phyloP scores from a whole-genome alignment of 495 filamentous ascomycete species.

The Annulohypoxylon bovei region DNA sequence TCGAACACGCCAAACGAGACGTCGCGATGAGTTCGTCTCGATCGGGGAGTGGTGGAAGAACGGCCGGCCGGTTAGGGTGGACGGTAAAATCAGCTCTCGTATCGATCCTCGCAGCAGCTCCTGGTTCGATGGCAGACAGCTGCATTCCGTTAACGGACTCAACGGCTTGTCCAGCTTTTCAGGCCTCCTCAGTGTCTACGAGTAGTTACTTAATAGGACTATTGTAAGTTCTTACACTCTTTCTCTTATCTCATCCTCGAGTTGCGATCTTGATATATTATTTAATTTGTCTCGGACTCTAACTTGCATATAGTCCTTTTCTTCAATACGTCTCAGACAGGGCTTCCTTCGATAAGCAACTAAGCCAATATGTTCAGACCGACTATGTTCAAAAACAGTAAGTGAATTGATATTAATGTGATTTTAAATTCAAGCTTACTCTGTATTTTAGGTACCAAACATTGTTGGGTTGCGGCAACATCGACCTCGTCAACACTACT shows the following conservation, averaged over 20 bases:
- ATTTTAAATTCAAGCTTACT: constrained; percentile 24
- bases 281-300: constrained; percentile 17
- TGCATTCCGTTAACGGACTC: constrained; percentile 87
- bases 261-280: constrained; percentile 5
- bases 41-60: constrained; percentile 5
- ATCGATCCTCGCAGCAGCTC: constrained; percentile 47
- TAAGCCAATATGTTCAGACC: constrained; percentile 77
- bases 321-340: constrained; percentile 80
- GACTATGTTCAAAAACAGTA: constrained; percentile 81
- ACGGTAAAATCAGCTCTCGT: constrained; percentile 31
- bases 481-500: constrained; percentile 83
- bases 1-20: constrained; percentile 8
- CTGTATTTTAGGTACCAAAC: constrained; percentile 68
- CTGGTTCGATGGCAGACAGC: constrained; percentile 47
- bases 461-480: constrained; percentile 80
- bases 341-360: constrained; percentile 79
- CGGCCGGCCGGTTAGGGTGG: constrained; percentile 25
- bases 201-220: constrained; percentile 67
- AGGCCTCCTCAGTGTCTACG: constrained; percentile 81
- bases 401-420: constrained; percentile 34
- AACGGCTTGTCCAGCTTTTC: constrained; percentile 84
- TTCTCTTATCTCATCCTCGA: background rate
- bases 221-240: constrained; percentile 72
- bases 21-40: constrained; percentile 20
- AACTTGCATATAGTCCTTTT: constrained; percentile 75